These are phyloP conservation scores for Eucalyptus erythrocorys DNA, from an alignment of 345 rosid species.

Conservation along the genomic window DNA sequence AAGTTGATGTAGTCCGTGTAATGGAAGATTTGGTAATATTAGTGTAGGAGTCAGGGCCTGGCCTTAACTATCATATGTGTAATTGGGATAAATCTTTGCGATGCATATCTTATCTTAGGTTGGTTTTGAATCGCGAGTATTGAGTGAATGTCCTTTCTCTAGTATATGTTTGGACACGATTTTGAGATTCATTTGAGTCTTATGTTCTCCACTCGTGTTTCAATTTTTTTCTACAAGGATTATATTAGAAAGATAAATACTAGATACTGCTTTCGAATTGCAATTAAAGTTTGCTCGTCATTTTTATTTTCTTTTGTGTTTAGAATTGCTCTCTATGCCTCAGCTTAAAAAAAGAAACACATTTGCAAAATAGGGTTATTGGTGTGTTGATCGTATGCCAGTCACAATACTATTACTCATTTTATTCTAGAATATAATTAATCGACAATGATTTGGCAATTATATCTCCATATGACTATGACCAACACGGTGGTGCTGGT, in stretches of 20 bases:
- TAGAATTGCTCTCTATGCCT: background rate
- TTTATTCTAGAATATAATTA: background rate
- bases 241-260: background rate
- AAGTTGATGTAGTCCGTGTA: background rate
- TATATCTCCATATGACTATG: background rate
- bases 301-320: background rate
- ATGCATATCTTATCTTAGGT: background rate
- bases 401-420: no score
- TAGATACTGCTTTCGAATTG: accelerated
- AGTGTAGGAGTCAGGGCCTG: background rate
- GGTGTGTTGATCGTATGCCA: background rate
- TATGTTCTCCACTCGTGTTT: background rate
- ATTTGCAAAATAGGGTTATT: background rate
- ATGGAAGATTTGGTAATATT: background rate
- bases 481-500: background rate
- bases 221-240: background rate
- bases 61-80: background rate
- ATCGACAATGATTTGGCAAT: background rate
- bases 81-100: background rate
- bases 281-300: background rate
- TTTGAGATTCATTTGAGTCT: background rate
- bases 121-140: background rate
- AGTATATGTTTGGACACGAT: background rate
- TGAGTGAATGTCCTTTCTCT: background rate
- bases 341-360: background rate